Conservation (phyloP, 2,329 filamentous ascomycete species). For the Aureobasidium uvarum region DNA sequence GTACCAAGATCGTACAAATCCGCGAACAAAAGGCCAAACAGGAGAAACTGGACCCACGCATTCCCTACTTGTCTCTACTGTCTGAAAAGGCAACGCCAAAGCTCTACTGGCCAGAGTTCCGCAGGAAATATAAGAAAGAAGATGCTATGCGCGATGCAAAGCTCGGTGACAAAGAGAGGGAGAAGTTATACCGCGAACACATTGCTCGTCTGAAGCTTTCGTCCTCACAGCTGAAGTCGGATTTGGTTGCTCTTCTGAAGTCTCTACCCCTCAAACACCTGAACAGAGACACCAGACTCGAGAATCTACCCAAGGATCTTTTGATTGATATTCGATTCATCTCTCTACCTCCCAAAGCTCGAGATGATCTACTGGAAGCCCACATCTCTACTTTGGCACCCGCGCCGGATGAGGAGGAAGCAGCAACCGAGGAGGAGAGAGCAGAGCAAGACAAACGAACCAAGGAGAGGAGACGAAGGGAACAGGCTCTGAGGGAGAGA, state of each 20-base stretch:
- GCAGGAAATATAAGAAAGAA: slow-evolving; percentile 83
- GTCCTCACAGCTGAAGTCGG: slow-evolving; percentile 64
- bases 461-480: slow-evolving; percentile 54
- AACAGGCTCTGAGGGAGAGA: slow-evolving; percentile 65
- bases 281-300: slow-evolving; percentile 58
- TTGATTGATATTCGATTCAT: slow-evolving; percentile 68
- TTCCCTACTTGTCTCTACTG: slow-evolving; percentile 79
- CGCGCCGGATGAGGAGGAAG: slow-evolving; percentile 49
- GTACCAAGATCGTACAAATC: slow-evolving; percentile 69
- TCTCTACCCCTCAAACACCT: slow-evolving; percentile 58
- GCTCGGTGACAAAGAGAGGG: slow-evolving; percentile 64
- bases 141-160: slow-evolving; percentile 70
- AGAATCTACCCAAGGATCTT: slow-evolving; percentile 61
- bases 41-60: slow-evolving; percentile 77
- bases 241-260: slow-evolving; percentile 65
- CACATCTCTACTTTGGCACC: slow-evolving; percentile 64
- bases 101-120: slow-evolving; percentile 97
- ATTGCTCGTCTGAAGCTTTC: slow-evolving; percentile 64
- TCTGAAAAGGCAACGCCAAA: slow-evolving; percentile 82
- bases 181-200: slow-evolving; percentile 76
- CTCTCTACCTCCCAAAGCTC: slow-evolving; percentile 58
- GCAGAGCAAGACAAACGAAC: slow-evolving; percentile 53
- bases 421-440: slow-evolving; percentile 41
- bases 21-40: slow-evolving; percentile 71
- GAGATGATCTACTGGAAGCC: slow-evolving; percentile 64